Evolutionary conservation across 768 basidiomycete species (phyloP), one percentile per base, ranked within the genome.

Genomic region (Mycena floridula): DNA sequence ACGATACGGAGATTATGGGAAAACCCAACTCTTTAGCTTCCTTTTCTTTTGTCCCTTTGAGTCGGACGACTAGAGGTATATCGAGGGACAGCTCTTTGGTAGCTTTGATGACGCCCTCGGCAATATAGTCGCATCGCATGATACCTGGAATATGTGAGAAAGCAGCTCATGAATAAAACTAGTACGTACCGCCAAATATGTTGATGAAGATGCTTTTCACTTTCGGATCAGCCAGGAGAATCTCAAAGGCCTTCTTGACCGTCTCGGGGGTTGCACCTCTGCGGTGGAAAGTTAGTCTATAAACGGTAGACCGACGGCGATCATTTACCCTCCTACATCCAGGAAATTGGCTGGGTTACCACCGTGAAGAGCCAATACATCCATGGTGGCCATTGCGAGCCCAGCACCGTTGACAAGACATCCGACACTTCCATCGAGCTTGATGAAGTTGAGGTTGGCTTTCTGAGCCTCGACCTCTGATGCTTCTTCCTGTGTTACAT

Each of bases 311-410:
- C 15, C 25, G 37, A 15, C 13, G 44, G 36, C 22, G 24, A 30
- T 24, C 27, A 51, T 73, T 48, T 57, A 88, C 85, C 92, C 96
- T 73, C 96, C 96, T 45, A 97, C 94, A 56, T 99, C 96, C 49
- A 98, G 76, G 79, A 99, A 99, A 66, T 99, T 98, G 44, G 96
- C 96, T 4, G 96, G 96, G 54, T 94, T 85, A 42, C 91, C 96
- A 40, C 96, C 96, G 59, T 97, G 90, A 42, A 96, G 72, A 39
- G 93, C 81, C 45, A 99, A 76, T n/a, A 98, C 95, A 58, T 99
- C 96, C 96, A 99, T 98, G 45, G 96, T 99, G 27, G 96, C 96
- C 96, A 99, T 99, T 41, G 96, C 96, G 49, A 99, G 72, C 58
- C 96, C 96, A 42, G 96, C 96, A 57, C 96, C 96, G 56, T 99